Evolutionary conservation across 495 filamentous ascomycete genomes (phyloP), one percentile per base, ranked within the genome.

Genomic region (Oidiodendron maius): DNA sequence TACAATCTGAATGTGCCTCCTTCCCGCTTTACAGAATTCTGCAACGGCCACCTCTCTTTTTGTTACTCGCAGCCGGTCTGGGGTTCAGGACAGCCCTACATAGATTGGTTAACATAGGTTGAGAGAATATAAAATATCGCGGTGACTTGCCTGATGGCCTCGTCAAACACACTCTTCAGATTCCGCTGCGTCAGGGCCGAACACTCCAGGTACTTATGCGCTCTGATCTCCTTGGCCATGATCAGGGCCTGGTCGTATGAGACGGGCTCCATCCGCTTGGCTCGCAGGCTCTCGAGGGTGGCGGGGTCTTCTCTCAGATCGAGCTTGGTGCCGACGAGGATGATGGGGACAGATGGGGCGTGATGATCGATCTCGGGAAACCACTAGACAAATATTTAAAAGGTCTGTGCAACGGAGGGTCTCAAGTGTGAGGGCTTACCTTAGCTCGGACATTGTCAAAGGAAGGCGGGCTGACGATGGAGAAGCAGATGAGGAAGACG

Each of bases 371-470:
- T 96, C 61, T 97, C 94, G 34, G 93, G 93, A 61, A 81, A 88
- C 93, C 93, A 98, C 50, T 59, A 16, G 17, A 20, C 37, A 20
- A 10, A 5, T 22, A 20, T 18, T 25, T 17, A 41, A 54, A 51
- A 23, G 37, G 17, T 48, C 16, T n/a, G 18, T 9, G 16, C 15
- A 4, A 15, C 13, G 17, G 26, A 15, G 18, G 38, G 6, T 15
- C 22, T 44, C 3, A 1, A 30, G 15, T 21, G 59, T 76, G 10
- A 13, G 32, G 50, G 20, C 52, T 28, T 30, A 59, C 56, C 84
- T 96, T 96, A 43, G 90, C 89, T 68, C 87, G 86, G 63, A 98
- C 91, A 79, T 96, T 96, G 63, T 96, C 91, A 61, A 95, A 97
- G 22, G 91, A 96, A 18, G 93, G 86, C 35, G 90, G 91, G 80